Conservation (phyloP, 768 basidiomycete species). For the Udeniomyces megalosporus region DNA sequence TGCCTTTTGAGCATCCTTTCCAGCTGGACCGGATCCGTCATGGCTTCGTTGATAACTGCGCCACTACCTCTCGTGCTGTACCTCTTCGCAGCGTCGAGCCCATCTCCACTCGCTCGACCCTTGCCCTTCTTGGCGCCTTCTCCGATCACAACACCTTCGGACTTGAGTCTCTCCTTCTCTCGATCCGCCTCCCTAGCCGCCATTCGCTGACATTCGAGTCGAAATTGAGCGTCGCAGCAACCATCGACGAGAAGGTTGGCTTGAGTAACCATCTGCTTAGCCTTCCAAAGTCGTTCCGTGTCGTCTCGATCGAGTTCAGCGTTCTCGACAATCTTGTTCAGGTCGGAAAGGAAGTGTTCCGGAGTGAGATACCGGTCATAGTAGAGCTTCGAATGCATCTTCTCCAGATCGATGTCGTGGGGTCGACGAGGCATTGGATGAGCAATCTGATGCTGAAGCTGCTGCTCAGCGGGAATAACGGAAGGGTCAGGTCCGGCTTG, state of each 20-base stretch:
- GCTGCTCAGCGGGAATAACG: background rate
- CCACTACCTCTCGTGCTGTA: constrained; percentile 62
- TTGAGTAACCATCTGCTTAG: constrained; percentile 69
- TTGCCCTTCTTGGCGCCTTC: constrained; percentile 23
- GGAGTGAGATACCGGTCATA: constrained; percentile 60
- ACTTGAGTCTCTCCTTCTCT: constrained; percentile 29
- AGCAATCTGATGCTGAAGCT: background rate
- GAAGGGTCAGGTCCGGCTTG: background rate
- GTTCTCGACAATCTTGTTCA: constrained; percentile 34
- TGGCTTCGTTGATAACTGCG: constrained; percentile 48
- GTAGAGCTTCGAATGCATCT: constrained; percentile 71
- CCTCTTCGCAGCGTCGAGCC: constrained; percentile 28
- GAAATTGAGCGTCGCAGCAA: constrained; percentile 65
- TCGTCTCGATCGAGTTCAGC: constrained; percentile 60
- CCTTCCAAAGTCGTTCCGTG: constrained; percentile 56
- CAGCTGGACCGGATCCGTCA: constrained; percentile 58
- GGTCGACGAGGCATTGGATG: constrained; percentile 2
- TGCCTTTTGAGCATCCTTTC: constrained; percentile 61
- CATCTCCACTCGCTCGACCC: constrained; percentile 34
- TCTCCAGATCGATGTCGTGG: constrained; percentile 80
- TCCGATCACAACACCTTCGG: constrained; percentile 15
- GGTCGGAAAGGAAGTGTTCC: constrained; percentile 62
- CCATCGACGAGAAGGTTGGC: constrained; percentile 70
- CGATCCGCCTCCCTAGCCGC: constrained; percentile 44
- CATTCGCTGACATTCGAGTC: constrained; percentile 75